phyloP scores from a whole-genome alignment of 1,284 basidiomycete genomes.

The Anthracocystis walkeri region DNA sequence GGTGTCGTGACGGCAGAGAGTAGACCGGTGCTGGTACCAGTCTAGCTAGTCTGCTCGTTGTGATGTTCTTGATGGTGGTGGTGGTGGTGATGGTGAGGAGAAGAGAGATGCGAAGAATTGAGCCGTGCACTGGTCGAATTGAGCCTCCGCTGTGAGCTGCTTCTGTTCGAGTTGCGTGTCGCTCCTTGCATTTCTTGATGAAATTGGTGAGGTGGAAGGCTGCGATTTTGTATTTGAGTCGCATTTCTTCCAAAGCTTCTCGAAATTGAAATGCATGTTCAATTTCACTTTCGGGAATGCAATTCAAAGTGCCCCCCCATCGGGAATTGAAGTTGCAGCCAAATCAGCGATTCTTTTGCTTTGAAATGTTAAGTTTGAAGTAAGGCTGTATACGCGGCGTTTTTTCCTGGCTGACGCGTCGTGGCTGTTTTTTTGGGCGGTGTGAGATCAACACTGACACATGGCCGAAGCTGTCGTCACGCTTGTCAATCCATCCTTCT shows the following conservation, averaged over 20 bases:
- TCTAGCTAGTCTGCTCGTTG: background rate
- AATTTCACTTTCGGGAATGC: background rate
- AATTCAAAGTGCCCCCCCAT: background rate
- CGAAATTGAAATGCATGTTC: background rate
- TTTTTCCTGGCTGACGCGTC: constrained; percentile 21
- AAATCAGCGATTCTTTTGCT: background rate
- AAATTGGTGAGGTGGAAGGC: constrained; percentile 38
- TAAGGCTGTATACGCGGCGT: constrained; percentile 12
- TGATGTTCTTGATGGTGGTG: constrained; percentile 3
- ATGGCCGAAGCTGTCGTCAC: background rate
- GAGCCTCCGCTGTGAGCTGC: background rate
- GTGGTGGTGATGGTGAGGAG: constrained; percentile 4
- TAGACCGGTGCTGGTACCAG: background rate
- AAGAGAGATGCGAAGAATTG: constrained; percentile 1
- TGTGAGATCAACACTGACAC: constrained; percentile 23
- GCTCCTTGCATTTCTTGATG: constrained; percentile 1
- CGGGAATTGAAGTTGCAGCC: background rate
- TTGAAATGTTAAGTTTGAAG: background rate
- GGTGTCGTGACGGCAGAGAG: constrained; percentile 7
- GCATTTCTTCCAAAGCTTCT: constrained; percentile 3
- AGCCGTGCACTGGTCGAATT: constrained; percentile 4
- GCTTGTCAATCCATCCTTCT: background rate
- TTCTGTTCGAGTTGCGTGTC: background rate
- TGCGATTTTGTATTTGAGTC: background rate
- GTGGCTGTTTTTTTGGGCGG: constrained; percentile 7